phyloP scores from a whole-genome alignment of 305 asterid species.

The Fraxinus nigra region DNA sequence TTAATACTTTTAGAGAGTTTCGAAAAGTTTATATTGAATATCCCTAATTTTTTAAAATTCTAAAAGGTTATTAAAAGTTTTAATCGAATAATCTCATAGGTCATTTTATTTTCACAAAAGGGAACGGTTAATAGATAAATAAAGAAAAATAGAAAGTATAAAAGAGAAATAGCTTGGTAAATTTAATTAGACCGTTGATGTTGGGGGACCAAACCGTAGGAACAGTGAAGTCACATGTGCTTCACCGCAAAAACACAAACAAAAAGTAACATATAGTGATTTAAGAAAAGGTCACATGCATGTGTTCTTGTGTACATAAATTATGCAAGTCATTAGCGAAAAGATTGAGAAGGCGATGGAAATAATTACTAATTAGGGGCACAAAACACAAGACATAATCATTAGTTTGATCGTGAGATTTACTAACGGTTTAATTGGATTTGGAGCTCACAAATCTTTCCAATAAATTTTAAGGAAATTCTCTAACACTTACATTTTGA shows the following conservation, averaged over 20 bases:
- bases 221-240: not conserved
- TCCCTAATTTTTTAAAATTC: too few relatives aligned
- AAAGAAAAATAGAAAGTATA: not conserved
- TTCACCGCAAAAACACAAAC: not conserved
- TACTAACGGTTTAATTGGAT: not conserved
- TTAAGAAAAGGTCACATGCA: not conserved
- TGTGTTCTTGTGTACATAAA: not conserved
- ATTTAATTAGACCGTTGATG: not conserved
- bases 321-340: not conserved
- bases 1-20: too few relatives aligned
- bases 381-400: not conserved
- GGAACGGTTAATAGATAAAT: not conserved
- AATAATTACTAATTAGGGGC: not conserved
- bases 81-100: too few relatives aligned
- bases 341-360: not conserved
- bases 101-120: not conserved
- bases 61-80: too few relatives aligned
- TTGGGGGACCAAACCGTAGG: not conserved
- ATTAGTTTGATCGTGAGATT: not conserved
- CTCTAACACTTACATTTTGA: not conserved
- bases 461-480: not conserved
- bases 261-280: not conserved
- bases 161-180: not conserved
- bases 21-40: too few relatives aligned
- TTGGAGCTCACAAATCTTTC: not conserved